phyloP scores from a whole-genome alignment of 2,329 filamentous ascomycete species.

The Aspergillus nomiae region DNA sequence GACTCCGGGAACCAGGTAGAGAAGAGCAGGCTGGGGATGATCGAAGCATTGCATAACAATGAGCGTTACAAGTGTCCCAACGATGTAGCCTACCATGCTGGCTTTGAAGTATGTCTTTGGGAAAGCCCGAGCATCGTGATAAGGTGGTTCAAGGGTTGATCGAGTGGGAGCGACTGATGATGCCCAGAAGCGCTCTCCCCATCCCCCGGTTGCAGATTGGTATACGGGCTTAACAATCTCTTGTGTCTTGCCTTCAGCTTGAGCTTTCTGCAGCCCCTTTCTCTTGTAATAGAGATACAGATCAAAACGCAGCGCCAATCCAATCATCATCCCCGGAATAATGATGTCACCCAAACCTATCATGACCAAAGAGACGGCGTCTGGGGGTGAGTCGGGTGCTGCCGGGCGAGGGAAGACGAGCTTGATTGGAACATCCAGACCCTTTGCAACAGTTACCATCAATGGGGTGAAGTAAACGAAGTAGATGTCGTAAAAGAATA shows the following conservation, averaged over 20 bases:
- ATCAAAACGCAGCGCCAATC: constrained; percentile 86
- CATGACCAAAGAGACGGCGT: constrained; percentile 62
- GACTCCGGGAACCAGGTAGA: constrained; percentile 90
- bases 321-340: constrained; percentile 87
- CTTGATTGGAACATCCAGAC: constrained; percentile 90
- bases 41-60: constrained; percentile 74
- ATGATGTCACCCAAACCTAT: constrained; percentile 94
- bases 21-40: constrained; percentile 83
- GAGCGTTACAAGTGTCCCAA: constrained; percentile 77
- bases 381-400: constrained; percentile 46
- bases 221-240: constrained; percentile 39
- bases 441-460: constrained; percentile 71
- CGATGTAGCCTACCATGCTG: constrained; percentile 72
- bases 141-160: constrained; percentile 35
- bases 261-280: constrained; percentile 54
- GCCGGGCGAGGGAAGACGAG: constrained; percentile 75
- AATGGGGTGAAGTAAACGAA: constrained; percentile 58
- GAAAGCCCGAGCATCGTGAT: constrained; percentile 56
- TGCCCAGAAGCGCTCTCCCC: constrained; percentile 85
- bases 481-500: constrained; percentile 95
- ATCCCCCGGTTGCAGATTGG: constrained; percentile 66
- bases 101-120: constrained; percentile 84
- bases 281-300: constrained; percentile 78
- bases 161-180: constrained; percentile 30
- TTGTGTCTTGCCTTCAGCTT: constrained; percentile 22